Percentiles rank a stretch among this genome's conserved stretches.
phyloP scores from a whole-genome alignment of 176 grass and related monocot species.

The Triticum dicoccoides region DNA sequence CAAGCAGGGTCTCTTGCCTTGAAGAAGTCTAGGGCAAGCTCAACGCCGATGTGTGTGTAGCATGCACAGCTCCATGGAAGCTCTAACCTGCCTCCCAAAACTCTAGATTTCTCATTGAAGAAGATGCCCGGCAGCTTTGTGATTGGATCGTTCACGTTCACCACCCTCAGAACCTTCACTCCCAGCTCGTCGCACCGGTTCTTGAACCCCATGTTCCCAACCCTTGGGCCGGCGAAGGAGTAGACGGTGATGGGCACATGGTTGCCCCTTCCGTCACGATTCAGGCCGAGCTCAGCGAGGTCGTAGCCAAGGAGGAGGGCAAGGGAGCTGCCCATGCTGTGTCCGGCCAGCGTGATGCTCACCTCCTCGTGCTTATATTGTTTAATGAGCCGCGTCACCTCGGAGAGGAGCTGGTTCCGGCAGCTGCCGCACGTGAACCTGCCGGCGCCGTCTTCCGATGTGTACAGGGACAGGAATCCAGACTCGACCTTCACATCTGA shows the following conservation, averaged over 20 bases:
- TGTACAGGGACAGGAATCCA: constrained; percentile 71
- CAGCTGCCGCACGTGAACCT: constrained; percentile 63
- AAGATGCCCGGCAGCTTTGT: constrained; percentile 72
- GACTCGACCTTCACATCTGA: constrained; percentile 70
- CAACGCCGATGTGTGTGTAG: constrained; percentile 72
- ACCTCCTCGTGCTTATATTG: constrained; percentile 51
- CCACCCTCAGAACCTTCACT: constrained; percentile 70
- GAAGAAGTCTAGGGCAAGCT: constrained; percentile 72
- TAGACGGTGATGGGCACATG: constrained; percentile 63
- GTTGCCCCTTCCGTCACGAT: background rate
- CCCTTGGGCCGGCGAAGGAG: constrained; percentile 65
- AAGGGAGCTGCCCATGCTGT: constrained; percentile 90
- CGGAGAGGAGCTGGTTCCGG: constrained; percentile 71
- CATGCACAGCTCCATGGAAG: constrained; percentile 65
- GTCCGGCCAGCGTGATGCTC: constrained; percentile 69
- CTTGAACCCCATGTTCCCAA: constrained; percentile 71
- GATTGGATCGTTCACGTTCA: constrained; percentile 66
- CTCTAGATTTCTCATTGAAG: constrained; percentile 56
- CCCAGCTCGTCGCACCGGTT: constrained; percentile 66
- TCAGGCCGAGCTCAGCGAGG: constrained; percentile 64
- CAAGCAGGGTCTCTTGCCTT: constrained; percentile 55
- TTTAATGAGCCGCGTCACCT: constrained; percentile 40
- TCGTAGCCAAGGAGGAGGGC: constrained; percentile 74
- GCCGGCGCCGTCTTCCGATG: constrained; percentile 45
- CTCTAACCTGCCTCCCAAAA: constrained; percentile 36